Evolutionary conservation across 805 yeast species (phyloP), one percentile per base, ranked within the genome.

Genomic region (Saturnispora dispora): DNA sequence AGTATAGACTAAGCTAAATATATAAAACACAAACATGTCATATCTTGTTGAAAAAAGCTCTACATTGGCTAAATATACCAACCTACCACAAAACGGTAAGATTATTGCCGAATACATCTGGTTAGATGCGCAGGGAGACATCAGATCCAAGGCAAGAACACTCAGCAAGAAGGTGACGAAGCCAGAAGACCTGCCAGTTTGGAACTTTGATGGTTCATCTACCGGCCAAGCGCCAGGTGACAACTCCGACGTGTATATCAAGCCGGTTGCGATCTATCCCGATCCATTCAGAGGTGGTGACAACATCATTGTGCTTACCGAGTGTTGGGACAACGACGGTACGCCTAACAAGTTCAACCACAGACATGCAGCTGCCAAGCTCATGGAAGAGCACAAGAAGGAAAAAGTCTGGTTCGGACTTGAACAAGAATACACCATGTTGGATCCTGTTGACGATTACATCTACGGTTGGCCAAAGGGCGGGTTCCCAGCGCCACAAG

Each of bases 401-500:
- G 88, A 86, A 72, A 77, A 79, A 60, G 83, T 88, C 63, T 93
- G 99, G 99, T 93, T 93, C 63, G 99, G 99, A 73, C 78, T 93
- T 64, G 99, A 93, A 76, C 99, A 93, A 78, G 99, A 93, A 74
- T 93, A 93, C 78, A 93, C 99, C 60, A 75, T 93, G 70, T 87
- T 93, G 66, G 99, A 93, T 72, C 84, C 86, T 70, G 60, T 64
- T 48, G 84, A 72, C 64, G 96, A 87, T 71, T 75, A 84, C 64
- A 89, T 85, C 57, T 93, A 90, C 73, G 98, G 96, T 59, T 93
- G 99, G 99, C 99, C 99, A 72, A 83, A 87, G 78, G 97, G 97
- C 63, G 99, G 98, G 57, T 93, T 80, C 95, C 99, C 99, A 69
- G 98, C 96, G 62, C 98, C 99, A 59, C 99, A 93, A 77, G 99